phyloP scores from a whole-genome alignment of 1,284 basidiomycete genomes.

The Peniophora sp. region DNA sequence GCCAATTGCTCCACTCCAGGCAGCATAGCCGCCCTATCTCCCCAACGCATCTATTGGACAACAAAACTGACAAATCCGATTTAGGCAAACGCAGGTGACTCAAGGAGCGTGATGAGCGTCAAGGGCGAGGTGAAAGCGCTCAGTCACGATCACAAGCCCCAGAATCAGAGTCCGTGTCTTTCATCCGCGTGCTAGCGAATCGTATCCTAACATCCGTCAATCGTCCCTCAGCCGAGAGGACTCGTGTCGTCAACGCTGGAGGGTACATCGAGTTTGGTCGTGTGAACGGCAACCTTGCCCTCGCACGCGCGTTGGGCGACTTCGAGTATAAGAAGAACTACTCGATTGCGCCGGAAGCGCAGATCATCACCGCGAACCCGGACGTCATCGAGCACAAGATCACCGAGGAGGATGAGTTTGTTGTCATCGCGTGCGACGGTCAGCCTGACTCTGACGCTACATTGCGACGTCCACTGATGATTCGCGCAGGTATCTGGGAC shows the following conservation, averaged over 20 bases:
- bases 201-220: slow-evolving; percentile 1
- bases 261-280: slow-evolving; percentile 97
- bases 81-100: slow-evolving; percentile 97
- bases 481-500: slow-evolving; percentile 88
- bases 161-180: slow-evolving; percentile 61
- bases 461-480: slow-evolving; percentile 5
- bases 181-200: slow-evolving; percentile 1
- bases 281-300: slow-evolving; percentile 95
- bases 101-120: slow-evolving; percentile 83
- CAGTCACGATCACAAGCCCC: slow-evolving; percentile 96
- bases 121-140: slow-evolving; percentile 84
- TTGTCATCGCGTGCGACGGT: slow-evolving; percentile 97
- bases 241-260: slow-evolving; percentile 87
- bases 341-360: slow-evolving; percentile 75
- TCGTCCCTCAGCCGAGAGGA: slow-evolving; percentile 60
- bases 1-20: neutral
- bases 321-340: slow-evolving; percentile 99
- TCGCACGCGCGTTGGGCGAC: slow-evolving; percentile 94
- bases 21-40: neutral
- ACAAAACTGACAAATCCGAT: slow-evolving; percentile 5
- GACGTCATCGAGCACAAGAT: slow-evolving; percentile 82
- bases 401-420: slow-evolving; percentile 89
- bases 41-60: neutral
- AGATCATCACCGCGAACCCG: slow-evolving; percentile 94
- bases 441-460: slow-evolving; percentile 16